These are phyloP conservation scores for Solanum hybrid DNA, from an alignment of 305 asterid genomes.

Conservation along the genomic window DNA sequence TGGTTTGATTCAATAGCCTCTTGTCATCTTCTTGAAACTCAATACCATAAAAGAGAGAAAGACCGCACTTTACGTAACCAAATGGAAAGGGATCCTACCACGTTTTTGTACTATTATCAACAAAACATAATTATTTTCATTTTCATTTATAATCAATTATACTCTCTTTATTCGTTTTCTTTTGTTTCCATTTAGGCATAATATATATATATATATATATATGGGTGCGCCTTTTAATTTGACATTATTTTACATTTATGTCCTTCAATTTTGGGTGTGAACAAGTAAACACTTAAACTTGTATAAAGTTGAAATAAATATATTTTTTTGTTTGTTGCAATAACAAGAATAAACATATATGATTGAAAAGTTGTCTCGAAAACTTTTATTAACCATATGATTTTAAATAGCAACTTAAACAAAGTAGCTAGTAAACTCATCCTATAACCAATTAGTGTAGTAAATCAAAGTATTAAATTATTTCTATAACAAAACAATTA, in stretches of 20 bases:
- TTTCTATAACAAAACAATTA: neutral
- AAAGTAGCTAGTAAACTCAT: neutral
- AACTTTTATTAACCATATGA: neutral
- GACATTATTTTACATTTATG: neutral
- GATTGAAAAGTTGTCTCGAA: neutral
- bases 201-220: too few species aligned
- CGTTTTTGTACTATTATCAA: neutral
- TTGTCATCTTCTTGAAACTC: conserved; percentile 1
- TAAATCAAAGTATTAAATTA: neutral
- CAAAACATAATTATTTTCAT: neutral
- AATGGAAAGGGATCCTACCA: conserved; percentile 1
- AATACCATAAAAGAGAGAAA: conserved; percentile 16
- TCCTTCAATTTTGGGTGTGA: neutral
- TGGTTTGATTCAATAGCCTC: neutral
- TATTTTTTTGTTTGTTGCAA: neutral
- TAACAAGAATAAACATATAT: neutral
- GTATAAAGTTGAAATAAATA: neutral
- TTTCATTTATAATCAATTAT: neutral
- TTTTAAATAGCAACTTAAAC: neutral
- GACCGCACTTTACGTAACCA: conserved; percentile 39
- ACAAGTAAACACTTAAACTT: too few species aligned
- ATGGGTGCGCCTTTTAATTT: too few species aligned
- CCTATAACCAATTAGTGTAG: neutral
- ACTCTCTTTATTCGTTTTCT: neutral
- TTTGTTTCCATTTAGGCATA: neutral